Evolutionary conservation across 768 basidiomycete species (phyloP), one percentile per base, ranked within the genome.

Genomic region (Leccinum broughii): DNA sequence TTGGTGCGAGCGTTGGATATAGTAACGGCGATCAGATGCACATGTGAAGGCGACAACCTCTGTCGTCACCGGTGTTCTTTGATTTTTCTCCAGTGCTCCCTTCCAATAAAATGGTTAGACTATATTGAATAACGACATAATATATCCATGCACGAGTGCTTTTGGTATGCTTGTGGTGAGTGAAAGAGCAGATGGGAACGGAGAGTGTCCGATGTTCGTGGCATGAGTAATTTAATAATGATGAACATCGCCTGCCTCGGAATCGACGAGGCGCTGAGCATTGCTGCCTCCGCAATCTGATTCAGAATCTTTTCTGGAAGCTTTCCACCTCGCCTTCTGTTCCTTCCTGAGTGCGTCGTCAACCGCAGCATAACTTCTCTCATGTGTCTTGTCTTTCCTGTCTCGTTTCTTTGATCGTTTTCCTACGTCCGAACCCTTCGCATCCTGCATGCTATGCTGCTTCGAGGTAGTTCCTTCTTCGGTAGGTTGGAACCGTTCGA

Each of bases 361-460:
- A 55, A 65, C 67, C 55, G 57, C 75, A 67, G 62, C 70, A 61
- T 61, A 71, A 62, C 70, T 69, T 41, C 62, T 74, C 13, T 63
- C 57, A 17, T 64, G 62, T 22, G 32, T 11, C 54, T 64, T 72
- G 56, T 64, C 63, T 66, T 71, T 64, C 59, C 37, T 61, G 51
- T 64, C 60, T 26, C 67, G 75, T 49, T 72, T 62, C 49, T 64
- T 72, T 13, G 68, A 67, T 54, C 73, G 69, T 68, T 88, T 90
- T 4, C 86, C 86, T 48, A 87, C 84, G 63, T 89, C 85, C 58
- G 87, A 70, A 24, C 83, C 82, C 55, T 71, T 75, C 3, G 68
- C 63, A 3, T 69, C 62, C 22, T 61, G 69, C 17, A 68, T 68
- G 14, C 61, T 70, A 57, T 70, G 74, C 53, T 69, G 61, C 48